Conservation (phyloP, 2,329 filamentous ascomycete species). For the Didymellaceae sp. region DNA sequence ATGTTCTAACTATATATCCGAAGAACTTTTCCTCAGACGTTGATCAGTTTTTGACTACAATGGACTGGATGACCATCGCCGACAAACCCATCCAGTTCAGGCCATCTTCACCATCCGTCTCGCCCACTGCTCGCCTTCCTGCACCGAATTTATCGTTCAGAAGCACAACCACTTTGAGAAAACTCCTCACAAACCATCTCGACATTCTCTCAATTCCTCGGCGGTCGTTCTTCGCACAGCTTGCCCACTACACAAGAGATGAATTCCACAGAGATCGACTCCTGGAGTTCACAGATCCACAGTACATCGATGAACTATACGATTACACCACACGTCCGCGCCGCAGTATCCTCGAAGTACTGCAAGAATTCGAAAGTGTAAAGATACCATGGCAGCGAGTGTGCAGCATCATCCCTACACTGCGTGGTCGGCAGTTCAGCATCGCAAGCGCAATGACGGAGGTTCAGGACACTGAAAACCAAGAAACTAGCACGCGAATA, state of each 20-base stretch:
- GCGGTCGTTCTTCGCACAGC: slow-evolving; percentile 80
- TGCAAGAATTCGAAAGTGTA: slow-evolving; percentile 87
- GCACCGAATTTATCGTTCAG: slow-evolving; percentile 49
- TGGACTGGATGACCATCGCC: slow-evolving; percentile 78
- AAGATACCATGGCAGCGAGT: slow-evolving; percentile 78
- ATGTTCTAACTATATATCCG: slow-evolving; percentile 81
- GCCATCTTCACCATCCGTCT: slow-evolving; percentile 37
- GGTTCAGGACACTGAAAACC: not conserved
- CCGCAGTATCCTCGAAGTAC: slow-evolving; percentile 87
- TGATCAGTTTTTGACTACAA: slow-evolving; percentile 75
- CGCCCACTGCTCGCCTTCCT: slow-evolving; percentile 48
- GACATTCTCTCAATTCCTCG: slow-evolving; percentile 91
- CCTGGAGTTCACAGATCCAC: slow-evolving; percentile 79
- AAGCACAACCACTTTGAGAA: slow-evolving; percentile 68
- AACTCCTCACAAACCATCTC: slow-evolving; percentile 79
- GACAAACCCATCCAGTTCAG: slow-evolving; percentile 69
- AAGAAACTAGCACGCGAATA: slow-evolving; percentile 55
- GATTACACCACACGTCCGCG: slow-evolving; percentile 93
- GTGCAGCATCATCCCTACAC: slow-evolving; percentile 75
- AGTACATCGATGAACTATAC: slow-evolving; percentile 88
- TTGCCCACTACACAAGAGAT: slow-evolving; percentile 77
- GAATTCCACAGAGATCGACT: slow-evolving; percentile 79
- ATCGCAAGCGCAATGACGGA: slow-evolving; percentile 74
- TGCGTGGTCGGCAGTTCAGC: slow-evolving; percentile 92
- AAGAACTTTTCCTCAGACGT: slow-evolving; percentile 87